These are phyloP conservation scores for Fusarium circinatum DNA, from an alignment of 2,329 filamentous ascomycete species.

Conservation along the genomic window DNA sequence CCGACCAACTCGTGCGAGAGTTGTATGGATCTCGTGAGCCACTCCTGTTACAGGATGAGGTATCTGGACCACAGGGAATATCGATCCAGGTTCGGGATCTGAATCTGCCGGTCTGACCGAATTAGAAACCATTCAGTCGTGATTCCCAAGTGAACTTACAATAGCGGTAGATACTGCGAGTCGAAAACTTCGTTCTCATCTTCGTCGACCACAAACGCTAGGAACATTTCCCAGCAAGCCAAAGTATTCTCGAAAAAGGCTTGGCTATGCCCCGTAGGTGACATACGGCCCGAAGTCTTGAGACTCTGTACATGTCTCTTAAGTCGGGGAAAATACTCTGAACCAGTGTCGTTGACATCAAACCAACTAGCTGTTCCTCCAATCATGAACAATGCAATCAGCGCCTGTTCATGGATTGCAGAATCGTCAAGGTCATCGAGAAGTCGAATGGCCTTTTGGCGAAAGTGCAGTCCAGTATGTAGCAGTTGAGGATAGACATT, in stretches of 20 bases:
- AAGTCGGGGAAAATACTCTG: neutral
- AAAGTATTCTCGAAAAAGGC: neutral
- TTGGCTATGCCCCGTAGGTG: accelerated
- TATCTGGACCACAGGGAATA: neutral
- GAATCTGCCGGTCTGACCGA: accelerated
- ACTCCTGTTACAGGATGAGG: neutral
- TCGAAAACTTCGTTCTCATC: neutral
- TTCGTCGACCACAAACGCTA: neutral
- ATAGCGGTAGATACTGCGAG: accelerated
- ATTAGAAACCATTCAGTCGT: neutral
- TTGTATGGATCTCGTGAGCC: neutral
- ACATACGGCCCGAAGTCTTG: neutral
- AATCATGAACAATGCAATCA: neutral
- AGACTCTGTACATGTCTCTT: neutral
- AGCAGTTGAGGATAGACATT: neutral
- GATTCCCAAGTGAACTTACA: neutral
- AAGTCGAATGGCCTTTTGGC: neutral
- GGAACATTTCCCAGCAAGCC: neutral
- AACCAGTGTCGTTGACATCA: accelerated
- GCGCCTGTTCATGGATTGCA: neutral
- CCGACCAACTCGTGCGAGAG: neutral
- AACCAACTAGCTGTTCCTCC: neutral
- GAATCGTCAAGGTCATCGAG: neutral
- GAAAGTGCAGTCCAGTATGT: neutral
- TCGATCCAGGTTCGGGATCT: accelerated